Evolutionary conservation across 2,329 filamentous ascomycete species (phyloP), one percentile per base, ranked within the genome.

Genomic region (Periconia sp.): DNA sequence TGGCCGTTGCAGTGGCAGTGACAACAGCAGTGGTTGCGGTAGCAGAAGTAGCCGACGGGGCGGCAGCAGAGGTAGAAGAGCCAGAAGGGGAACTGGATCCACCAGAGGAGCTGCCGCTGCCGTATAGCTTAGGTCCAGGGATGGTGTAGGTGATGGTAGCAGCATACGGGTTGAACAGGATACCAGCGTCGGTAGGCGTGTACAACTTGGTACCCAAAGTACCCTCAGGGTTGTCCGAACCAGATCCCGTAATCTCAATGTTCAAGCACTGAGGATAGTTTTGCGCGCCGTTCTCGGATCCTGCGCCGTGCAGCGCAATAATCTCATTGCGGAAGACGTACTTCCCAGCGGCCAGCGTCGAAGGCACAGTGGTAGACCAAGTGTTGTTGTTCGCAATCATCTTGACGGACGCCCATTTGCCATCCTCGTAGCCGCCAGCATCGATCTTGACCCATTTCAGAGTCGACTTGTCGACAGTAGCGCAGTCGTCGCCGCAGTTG

Each of bases 281-380:
- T 70, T 78, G 79, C 9, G 78, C 78, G 21, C 77, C 77, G 47
- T 78, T 75, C 37, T 35, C 49, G 3, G 65, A 61, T n/a, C 62
- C 56, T 9, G 73, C 72, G 0, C 64, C 62, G 50, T 81, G 78
- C 7, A 81, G 66, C 3, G 74, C 79, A 40, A 78, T 76, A 40
- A 74, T 72, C 65, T 83, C 80, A 57, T 82, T 79, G 15, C 80
- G 72, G 46, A 83, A 69, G 43, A 83, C 77, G 54, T 82, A 83
- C 48, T 76, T 72, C 10, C 79, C 80, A 0, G 74, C 57, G 11
- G 57, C 64, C 40, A 80, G 68, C 12, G 65, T 56, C 4, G 56
- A 43, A 5, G 78, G 79, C 19, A 81, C 70, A 9, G 68, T 74
- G 17, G 76, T 65, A 29, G 52, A 73, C 70, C 53, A 70, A 10